phyloP scores from a whole-genome alignment of 768 basidiomycete genomes.

The Lyophyllum decastes region DNA sequence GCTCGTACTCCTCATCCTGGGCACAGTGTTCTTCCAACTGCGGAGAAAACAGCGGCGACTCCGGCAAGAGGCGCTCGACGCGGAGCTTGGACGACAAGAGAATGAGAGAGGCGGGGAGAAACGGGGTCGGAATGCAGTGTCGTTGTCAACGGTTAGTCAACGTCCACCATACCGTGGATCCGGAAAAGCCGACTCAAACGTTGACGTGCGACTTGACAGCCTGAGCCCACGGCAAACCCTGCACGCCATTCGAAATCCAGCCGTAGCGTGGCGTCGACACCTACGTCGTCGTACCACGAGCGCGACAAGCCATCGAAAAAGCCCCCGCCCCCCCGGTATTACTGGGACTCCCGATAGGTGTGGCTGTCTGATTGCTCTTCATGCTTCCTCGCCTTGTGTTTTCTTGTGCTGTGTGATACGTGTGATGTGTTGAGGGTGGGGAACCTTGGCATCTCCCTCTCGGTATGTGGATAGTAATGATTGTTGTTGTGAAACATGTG shows the following conservation, averaged over 20 bases:
- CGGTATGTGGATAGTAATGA: neutral
- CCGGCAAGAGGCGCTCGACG: neutral
- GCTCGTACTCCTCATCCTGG: conserved; percentile 26
- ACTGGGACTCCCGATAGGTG: conserved; percentile 28
- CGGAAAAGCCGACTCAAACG: neutral
- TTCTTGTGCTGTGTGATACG: neutral
- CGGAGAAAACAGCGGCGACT: conserved; percentile 23
- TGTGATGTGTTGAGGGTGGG: neutral
- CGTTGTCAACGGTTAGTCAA: conserved; percentile 9
- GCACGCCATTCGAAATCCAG: conserved; percentile 11
- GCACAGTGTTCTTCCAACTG: conserved; percentile 26
- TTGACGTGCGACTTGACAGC: conserved; percentile 1
- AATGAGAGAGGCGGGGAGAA: conserved; percentile 4
- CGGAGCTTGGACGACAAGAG: neutral
- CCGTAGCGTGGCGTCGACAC: conserved; percentile 8
- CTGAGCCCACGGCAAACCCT: conserved; percentile 13
- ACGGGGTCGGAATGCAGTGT: neutral
- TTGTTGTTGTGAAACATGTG: neutral
- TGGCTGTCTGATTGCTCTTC: neutral
- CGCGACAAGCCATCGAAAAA: conserved; percentile 24
- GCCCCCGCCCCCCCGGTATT: conserved; percentile 27
- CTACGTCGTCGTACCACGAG: conserved; percentile 26
- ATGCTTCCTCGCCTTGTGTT: neutral
- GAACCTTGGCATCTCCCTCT: neutral
- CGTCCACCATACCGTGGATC: neutral